Conservation (phyloP, 495 filamentous ascomycete genomes). For the Podospora sp. region DNA sequence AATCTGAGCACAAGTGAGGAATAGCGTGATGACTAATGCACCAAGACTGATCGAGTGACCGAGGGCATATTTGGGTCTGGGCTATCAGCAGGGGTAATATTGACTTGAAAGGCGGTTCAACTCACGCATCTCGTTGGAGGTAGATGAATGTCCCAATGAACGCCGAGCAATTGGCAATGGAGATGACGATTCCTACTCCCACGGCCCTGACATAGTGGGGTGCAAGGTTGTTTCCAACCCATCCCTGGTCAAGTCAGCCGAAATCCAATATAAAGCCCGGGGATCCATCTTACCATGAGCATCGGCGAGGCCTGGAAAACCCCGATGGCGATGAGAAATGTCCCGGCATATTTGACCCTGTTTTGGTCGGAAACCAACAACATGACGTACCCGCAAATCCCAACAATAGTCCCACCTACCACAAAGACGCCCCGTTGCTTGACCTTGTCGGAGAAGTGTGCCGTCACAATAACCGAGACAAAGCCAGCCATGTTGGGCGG, state of each 20-base stretch:
- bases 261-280: not conserved
- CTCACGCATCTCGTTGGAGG: constrained; percentile 48
- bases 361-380: constrained; percentile 49
- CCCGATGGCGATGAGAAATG: constrained; percentile 60
- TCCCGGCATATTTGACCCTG: constrained; percentile 60
- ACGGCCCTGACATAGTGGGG: constrained; percentile 55
- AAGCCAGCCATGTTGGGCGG: constrained; percentile 57
- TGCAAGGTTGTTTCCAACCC: constrained; percentile 48
- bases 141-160: constrained; percentile 59
- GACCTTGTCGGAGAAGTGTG: constrained; percentile 51
- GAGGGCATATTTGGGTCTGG: constrained; percentile 45
- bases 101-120: not conserved
- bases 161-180: constrained; percentile 50
- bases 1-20: constrained; percentile 40
- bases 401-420: constrained; percentile 47
- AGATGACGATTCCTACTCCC: constrained; percentile 46
- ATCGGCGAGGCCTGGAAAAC: constrained; percentile 64
- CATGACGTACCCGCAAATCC: constrained; percentile 58
- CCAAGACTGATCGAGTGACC: constrained; percentile 54
- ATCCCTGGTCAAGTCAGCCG: constrained; percentile 40
- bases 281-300: constrained; percentile 42
- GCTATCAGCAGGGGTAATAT: constrained; percentile 1
- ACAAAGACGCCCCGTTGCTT: constrained; percentile 56
- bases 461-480: constrained; percentile 48
- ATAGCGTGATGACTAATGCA: constrained; percentile 41